phyloP scores from a whole-genome alignment of 257 asterid genomes.

The Plantago major region DNA sequence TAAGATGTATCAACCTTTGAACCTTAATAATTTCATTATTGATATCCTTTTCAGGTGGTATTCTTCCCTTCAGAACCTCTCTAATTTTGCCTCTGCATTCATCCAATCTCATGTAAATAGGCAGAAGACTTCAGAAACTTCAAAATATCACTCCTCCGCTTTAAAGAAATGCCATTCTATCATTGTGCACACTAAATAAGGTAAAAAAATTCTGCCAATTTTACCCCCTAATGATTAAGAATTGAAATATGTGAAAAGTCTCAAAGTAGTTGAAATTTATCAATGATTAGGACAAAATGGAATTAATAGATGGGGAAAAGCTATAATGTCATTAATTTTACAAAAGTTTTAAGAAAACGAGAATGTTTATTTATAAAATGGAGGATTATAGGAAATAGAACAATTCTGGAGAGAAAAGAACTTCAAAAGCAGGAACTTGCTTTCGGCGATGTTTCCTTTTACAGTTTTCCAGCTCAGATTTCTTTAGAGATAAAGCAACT shows the following conservation, averaged over 20 bases:
- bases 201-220: no score
- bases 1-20: slow-evolving; percentile 54
- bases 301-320: no score
- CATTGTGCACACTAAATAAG: not conserved
- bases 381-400: not conserved
- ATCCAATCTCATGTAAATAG: slow-evolving; percentile 58
- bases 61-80: slow-evolving; percentile 88
- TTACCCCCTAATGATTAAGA: no score
- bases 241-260: no score
- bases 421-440: slow-evolving; percentile 35
- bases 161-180: not conserved
- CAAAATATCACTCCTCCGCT: no score
- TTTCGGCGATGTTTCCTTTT: slow-evolving; percentile 68
- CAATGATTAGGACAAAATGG: no score
- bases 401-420: slow-evolving; percentile 12
- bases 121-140: slow-evolving; percentile 14
- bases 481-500: slow-evolving; percentile 64
- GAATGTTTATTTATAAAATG: not conserved
- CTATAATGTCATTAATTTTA: no score
- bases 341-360: not conserved
- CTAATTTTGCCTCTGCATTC: slow-evolving; percentile 74
- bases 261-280: no score
- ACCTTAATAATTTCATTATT: slow-evolving; percentile 71
- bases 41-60: slow-evolving; percentile 89
- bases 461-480: slow-evolving; percentile 67